phyloP scores from a whole-genome alignment of 192 early-diverging fungal genomes.

The Backusella parvicylindrica region DNA sequence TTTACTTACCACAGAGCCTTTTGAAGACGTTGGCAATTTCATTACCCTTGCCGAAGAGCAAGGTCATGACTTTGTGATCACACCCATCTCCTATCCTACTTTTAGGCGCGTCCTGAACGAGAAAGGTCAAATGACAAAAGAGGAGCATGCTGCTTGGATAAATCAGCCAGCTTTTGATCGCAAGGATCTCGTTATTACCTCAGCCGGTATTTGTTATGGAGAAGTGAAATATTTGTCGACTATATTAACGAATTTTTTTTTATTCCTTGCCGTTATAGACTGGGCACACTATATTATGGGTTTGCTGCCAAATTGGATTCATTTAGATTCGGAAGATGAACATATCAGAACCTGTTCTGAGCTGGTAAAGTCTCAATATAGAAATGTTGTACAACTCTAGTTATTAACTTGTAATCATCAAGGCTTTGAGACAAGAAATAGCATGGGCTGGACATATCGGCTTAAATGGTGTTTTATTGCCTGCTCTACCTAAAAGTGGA shows the following conservation, averaged over 20 bases:
- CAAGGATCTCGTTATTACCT: conserved; percentile 43
- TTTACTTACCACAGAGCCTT: not conserved
- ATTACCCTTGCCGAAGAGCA: conserved; percentile 21
- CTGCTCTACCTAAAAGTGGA: conserved; percentile 30
- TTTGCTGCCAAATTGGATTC: conserved; percentile 49
- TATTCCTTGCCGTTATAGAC: not conserved
- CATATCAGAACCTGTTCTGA: conserved; percentile 53
- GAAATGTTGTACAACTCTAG: not conserved
- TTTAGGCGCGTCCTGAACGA: conserved; percentile 44
- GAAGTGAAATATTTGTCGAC: not conserved
- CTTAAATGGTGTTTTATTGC: conserved; percentile 54
- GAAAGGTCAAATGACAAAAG: conserved; percentile 21
- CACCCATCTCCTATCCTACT: conserved; percentile 45
- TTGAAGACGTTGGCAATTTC: conserved; percentile 1
- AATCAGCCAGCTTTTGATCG: conserved; percentile 38
- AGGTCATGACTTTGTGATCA: conserved; percentile 52
- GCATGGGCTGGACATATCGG: conserved; percentile 73
- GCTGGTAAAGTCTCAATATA: conserved; percentile 24
- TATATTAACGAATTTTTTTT: not conserved
- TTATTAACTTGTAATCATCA: not conserved
- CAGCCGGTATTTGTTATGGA: conserved; percentile 24
- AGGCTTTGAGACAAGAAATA: conserved; percentile 58
- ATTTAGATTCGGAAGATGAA: conserved; percentile 46
- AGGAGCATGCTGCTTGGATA: conserved; percentile 34
- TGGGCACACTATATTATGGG: conserved; percentile 39